A percentile compares a stretch with the other conserved stretches of the same genome.
These are phyloP conservation scores for Thozetella sp. DNA, from an alignment of 495 filamentous ascomycete species.

Conservation along the genomic window DNA sequence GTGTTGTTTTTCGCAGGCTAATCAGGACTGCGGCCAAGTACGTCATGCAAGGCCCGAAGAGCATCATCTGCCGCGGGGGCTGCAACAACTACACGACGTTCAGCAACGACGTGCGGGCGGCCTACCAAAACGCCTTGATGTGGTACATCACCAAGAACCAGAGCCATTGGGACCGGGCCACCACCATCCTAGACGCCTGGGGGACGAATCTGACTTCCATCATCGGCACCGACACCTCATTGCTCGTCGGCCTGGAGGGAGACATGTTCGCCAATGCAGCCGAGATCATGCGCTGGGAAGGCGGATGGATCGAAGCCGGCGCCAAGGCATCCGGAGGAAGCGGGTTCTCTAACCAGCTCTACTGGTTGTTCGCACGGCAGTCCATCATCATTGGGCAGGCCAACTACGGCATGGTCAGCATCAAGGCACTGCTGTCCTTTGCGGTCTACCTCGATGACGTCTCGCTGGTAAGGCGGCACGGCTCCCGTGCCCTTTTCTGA, in stretches of 20 bases:
- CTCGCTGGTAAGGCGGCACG: conserved; percentile 28
- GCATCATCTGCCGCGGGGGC: conserved; percentile 23
- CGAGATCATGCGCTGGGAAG: conserved; percentile 41
- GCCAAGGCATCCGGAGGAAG: conserved; percentile 28
- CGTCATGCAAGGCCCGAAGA: conserved; percentile 27
- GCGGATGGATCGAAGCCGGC: conserved; percentile 33
- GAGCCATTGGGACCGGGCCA: conserved; percentile 25
- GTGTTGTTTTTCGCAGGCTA: conserved; percentile 2
- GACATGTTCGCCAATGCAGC: conserved; percentile 35
- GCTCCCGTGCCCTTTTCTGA: neutral
- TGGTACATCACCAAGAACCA: conserved; percentile 38
- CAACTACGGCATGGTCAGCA: conserved; percentile 32
- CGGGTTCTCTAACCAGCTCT: conserved; percentile 38
- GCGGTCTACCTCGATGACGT: conserved; percentile 41
- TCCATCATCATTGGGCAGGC: conserved; percentile 32
- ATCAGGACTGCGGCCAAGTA: conserved; percentile 21
- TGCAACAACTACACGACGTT: conserved; percentile 34
- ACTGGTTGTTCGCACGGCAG: conserved; percentile 38
- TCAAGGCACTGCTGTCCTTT: conserved; percentile 35
- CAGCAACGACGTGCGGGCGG: conserved; percentile 28
- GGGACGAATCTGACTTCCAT: conserved; percentile 30
- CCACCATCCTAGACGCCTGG: conserved; percentile 37
- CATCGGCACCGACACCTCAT: conserved; percentile 29
- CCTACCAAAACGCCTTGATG: conserved; percentile 39
- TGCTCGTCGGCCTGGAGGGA: conserved; percentile 33